Conservation (phyloP, 208 protist species). For the Crithidia bombi region DNA sequence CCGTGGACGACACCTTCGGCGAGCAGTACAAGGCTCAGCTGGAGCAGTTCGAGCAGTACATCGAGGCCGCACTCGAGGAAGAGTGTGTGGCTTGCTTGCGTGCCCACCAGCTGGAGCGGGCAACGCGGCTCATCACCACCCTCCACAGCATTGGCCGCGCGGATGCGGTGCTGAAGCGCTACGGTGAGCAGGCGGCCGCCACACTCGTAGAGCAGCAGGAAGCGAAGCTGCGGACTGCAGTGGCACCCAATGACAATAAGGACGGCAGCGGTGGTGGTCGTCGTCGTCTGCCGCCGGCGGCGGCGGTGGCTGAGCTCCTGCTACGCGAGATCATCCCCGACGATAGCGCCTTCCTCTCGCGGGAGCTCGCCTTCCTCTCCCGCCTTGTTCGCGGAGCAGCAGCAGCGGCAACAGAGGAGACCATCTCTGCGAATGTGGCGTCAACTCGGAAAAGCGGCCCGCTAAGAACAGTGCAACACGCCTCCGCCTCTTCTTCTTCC, state of each 20-base stretch:
- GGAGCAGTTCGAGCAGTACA: conserved; percentile 57
- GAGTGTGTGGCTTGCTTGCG: conserved; percentile 58
- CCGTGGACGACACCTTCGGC: conserved; percentile 64
- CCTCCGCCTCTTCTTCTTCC: not conserved
- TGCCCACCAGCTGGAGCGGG: conserved; percentile 46
- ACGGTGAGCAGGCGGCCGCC: conserved; percentile 42
- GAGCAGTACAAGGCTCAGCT: conserved; percentile 57
- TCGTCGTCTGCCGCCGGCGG: not conserved
- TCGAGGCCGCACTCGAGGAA: conserved; percentile 63
- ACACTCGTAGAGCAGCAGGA: conserved; percentile 33
- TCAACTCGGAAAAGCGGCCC: not conserved
- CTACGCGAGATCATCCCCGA: conserved; percentile 27
- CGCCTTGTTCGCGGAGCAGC: conserved; percentile 12
- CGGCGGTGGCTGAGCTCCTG: conserved; percentile 32
- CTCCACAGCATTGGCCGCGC: conserved; percentile 70
- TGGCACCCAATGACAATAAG: not conserved
- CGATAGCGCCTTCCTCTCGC: conserved; percentile 27
- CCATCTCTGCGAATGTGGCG: not conserved
- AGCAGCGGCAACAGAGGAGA: not conserved
- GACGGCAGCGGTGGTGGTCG: not conserved
- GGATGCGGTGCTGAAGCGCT: conserved; percentile 60
- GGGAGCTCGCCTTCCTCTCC: conserved; percentile 26
- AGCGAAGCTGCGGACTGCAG: conserved; percentile 25
- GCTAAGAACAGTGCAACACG: not conserved
- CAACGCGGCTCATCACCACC: conserved; percentile 52